Base-by-base conservation (phyloP, 116 monocot genomes). In the Trichopus zeylanicus region DNA sequence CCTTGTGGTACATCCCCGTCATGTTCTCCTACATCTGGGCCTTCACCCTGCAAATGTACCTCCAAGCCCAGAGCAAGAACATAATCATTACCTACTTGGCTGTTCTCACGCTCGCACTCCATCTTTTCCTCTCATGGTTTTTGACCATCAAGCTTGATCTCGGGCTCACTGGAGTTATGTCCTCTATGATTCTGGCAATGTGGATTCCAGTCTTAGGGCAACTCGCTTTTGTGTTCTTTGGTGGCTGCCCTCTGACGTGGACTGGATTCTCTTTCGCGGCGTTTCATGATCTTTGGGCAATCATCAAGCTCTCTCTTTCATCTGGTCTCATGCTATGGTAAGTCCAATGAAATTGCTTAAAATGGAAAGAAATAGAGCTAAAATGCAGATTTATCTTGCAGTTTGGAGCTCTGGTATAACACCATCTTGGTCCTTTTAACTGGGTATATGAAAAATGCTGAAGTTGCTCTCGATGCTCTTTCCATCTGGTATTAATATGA, bases 51-150 rank as follows among this genome's bases (percentile, higher is more conserved):
- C 87, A 87, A 57, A 82, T 79, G 79, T 87, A 75, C 59, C 82
- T 86, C 23, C 86, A 86, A 42, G 57, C 75, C 21, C 87, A 87
- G 52, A 78, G 78, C 75, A 87, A 73, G 73, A 87, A 87, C 70
- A 18, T 55, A 11, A 63, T 82, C 30, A 70, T 82, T 60, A 79
- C 72, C 7, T 82, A 79, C 60, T 61, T 78, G 6, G 72, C 87
- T 0, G 48, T 66, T 4, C 22, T 60, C n/a, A 48, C 81, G 3
- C 66, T 87, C 5, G 32, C 32, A 18, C 23, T 73, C 42, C 87
- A 87, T 21, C 6, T 82, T 1, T 22, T 73, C 42, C 47, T 82
- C 10, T 79, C 60, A 0, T 87, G 82, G 79, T 37, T 87, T 7
- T 11, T 75, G 24, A 9, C 42, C 2, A 16, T 48, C 15, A 73